These are phyloP conservation scores for Corymbia citriodora DNA, from an alignment of 441 rosid species.

Conservation along the genomic window DNA sequence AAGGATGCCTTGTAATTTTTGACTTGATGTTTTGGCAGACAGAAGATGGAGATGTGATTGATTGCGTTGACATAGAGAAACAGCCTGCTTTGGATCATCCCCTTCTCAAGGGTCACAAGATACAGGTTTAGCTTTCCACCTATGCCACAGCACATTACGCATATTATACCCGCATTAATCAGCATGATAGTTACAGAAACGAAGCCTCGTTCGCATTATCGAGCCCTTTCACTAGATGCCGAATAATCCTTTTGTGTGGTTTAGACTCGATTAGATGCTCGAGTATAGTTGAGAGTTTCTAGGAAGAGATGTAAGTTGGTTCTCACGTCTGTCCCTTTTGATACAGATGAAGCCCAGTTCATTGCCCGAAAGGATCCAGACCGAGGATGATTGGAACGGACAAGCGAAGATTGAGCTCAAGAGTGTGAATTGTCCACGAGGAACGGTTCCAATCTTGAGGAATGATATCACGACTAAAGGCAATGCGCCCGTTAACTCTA, in stretches of 20 bases:
- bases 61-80: neutral
- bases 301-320: neutral
- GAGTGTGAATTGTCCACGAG: neutral
- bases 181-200: neutral
- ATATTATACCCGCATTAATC: neutral
- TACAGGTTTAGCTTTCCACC: neutral
- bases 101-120: neutral
- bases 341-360: neutral
- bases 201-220: neutral
- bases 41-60: neutral
- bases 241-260: neutral
- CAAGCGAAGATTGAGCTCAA: neutral
- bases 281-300: neutral
- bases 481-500: neutral
- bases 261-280: neutral
- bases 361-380: neutral
- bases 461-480: neutral
- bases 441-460: neutral
- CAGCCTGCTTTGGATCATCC: neutral
- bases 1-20: neutral
- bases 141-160: neutral
- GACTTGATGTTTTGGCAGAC: neutral
- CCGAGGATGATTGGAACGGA: fast-evolving
- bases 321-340: neutral
- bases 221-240: neutral